These are phyloP conservation scores for Candida smagusa DNA, from an alignment of 1,139 yeast species.

Conservation along the genomic window DNA sequence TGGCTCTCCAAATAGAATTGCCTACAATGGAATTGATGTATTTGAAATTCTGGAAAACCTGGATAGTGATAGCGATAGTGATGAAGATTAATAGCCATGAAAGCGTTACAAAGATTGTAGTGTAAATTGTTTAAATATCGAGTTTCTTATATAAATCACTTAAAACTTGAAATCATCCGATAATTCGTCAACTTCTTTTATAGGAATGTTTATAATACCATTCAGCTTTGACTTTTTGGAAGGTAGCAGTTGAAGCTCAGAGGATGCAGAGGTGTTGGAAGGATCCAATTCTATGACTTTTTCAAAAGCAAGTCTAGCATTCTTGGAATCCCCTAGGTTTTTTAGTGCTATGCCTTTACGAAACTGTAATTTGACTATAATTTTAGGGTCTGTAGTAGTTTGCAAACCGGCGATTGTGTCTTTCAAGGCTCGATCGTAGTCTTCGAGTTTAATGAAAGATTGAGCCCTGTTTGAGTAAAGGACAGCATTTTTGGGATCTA, in stretches of 20 bases:
- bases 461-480: conserved; percentile 80
- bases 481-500: conserved; percentile 57
- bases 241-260: conserved; percentile 19
- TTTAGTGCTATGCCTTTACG: conserved; percentile 52
- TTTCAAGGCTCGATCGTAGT: conserved; percentile 53
- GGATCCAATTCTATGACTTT: conserved; percentile 48
- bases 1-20: conserved; percentile 40
- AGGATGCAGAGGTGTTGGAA: conserved; percentile 30
- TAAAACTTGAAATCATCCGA: conserved; percentile 36
- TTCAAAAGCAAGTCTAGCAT: conserved; percentile 35
- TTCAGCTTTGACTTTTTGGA: conserved; percentile 12
- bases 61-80: neutral
- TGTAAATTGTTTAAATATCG: neutral
- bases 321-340: conserved; percentile 25
- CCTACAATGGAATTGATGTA: conserved; percentile 26
- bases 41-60: neutral
- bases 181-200: conserved; percentile 42
- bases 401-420: conserved; percentile 61
- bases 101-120: no score
- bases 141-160: no score
- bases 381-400: conserved; percentile 26
- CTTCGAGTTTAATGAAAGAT: conserved; percentile 56
- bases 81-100: no score
- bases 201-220: conserved; percentile 25
- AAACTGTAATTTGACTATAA: conserved; percentile 52